A percentile compares a stretch with the other conserved stretches of the same genome.
These are phyloP conservation scores for Echeveria elegans DNA, from an alignment of 164 flowering plant species.

Conservation along the genomic window DNA sequence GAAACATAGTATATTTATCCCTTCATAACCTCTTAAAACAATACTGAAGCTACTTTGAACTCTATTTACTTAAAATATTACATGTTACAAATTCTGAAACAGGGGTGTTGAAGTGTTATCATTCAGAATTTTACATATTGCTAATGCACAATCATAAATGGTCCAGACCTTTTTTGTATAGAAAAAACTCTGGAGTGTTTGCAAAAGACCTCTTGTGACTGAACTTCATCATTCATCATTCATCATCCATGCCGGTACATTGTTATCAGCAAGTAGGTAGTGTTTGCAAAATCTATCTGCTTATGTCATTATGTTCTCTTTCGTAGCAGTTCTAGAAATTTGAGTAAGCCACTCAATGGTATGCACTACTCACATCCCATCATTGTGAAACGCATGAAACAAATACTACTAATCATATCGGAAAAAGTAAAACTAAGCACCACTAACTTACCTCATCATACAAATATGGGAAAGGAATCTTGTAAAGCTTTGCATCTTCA, in stretches of 20 bases:
- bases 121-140: not conserved
- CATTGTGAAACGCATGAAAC: not conserved
- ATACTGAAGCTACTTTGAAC: not conserved
- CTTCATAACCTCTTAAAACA: not conserved
- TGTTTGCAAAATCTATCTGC: not conserved
- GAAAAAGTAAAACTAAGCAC: not conserved
- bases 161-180: slow-evolving; percentile 68
- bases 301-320: not conserved
- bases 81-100: no score
- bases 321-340: no score
- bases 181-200: slow-evolving; percentile 81
- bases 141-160: not conserved
- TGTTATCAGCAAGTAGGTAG: slow-evolving; percentile 14
- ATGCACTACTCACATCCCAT: not conserved
- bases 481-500: slow-evolving; percentile 61
- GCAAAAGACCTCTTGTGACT: slow-evolving; percentile 90
- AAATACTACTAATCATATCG: not conserved
- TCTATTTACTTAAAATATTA: no score
- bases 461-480: slow-evolving; percentile 81
- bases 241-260: not conserved
- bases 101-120: not conserved
- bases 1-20: not conserved
- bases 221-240: slow-evolving; percentile 20
- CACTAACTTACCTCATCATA: slow-evolving; percentile 61
- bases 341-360: not conserved